Evolutionary conservation across 805 yeast species (phyloP), one percentile per base, ranked within the genome.

Genomic region (Candida ficus): DNA sequence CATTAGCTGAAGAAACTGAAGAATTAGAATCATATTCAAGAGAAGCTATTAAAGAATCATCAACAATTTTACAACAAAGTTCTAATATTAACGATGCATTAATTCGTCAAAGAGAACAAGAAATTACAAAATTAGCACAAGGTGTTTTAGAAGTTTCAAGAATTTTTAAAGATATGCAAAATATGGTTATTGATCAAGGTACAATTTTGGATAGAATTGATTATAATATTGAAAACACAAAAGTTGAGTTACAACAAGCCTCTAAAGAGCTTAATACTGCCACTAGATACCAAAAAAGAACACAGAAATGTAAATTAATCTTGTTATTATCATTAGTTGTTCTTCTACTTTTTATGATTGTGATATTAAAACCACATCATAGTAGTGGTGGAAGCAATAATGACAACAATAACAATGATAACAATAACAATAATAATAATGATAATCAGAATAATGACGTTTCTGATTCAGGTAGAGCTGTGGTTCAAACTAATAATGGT

Each of bases 141-240:
- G 96, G 97, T 38, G 95, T 93, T 33, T 67, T 91, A 30, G 99
- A 93, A 58, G 86, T 93, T 1, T 84, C 95, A 23, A 87, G 91
- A 2, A 91, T 93, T 33, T 93, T 93, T 67, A 83, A 84, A 58
- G 98, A 93, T 56, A 76, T 93, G 75, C 97, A 95, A 55, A 77
- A 80, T 29, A 70, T 93, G 72, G 86, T 93, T 32, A 83, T 93
- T 41, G 98, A 93, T 55, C 99, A 93, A 63, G 99, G 99, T 1
- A 87, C 96, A 0, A 73, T 93, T 33, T 70, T 93, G 44, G 99
- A 93, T 62, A 69, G 97, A 50, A 91, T 93, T 42, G 99, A 91
- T 62, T 93, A 91, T 60, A 93, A 93, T 57, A 65, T 93, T 44
- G 83, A 83, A 45, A 80, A 79, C 44, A 83, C 95, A n/a, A 82